These are phyloP conservation scores for Vicia faba DNA, from an alignment of 306 rosid genomes.

Conservation along the genomic window DNA sequence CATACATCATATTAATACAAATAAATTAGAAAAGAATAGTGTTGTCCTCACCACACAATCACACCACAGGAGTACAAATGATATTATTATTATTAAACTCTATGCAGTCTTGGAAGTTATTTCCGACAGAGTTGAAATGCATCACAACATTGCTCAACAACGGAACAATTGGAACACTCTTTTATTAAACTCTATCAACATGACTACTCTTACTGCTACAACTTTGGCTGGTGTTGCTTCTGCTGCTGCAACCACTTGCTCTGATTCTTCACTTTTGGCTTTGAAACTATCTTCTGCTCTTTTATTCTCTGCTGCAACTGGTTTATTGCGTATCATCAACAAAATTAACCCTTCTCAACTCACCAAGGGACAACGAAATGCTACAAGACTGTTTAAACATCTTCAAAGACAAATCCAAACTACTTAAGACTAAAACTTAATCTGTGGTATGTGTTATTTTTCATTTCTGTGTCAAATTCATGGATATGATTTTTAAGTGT, in stretches of 20 bases:
- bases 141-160: no score
- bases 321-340: slow-evolving; percentile 27
- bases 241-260: no score
- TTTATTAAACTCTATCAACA: no score
- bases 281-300: slow-evolving; percentile 37
- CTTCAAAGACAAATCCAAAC: slow-evolving; percentile 15
- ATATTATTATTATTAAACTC: no score
- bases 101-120: no score
- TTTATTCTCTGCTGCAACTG: slow-evolving; percentile 33
- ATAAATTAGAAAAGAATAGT: not conserved
- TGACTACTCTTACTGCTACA: no score
- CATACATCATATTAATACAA: not conserved
- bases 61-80: not conserved
- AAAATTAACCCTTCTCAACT: slow-evolving; percentile 44
- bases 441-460: slow-evolving; percentile 9
- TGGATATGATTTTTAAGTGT: slow-evolving; percentile 31
- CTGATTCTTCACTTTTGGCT: no score
- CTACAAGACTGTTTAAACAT: slow-evolving; percentile 29
- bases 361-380: slow-evolving; percentile 33
- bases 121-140: no score
- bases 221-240: no score
- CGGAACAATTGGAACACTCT: no score
- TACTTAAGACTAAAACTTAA: slow-evolving; percentile 28
- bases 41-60: not conserved
- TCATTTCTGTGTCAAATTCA: slow-evolving; percentile 23